phyloP scores from a whole-genome alignment of 495 filamentous ascomycete genomes.

The Melanomma pulvis-pyrius region DNA sequence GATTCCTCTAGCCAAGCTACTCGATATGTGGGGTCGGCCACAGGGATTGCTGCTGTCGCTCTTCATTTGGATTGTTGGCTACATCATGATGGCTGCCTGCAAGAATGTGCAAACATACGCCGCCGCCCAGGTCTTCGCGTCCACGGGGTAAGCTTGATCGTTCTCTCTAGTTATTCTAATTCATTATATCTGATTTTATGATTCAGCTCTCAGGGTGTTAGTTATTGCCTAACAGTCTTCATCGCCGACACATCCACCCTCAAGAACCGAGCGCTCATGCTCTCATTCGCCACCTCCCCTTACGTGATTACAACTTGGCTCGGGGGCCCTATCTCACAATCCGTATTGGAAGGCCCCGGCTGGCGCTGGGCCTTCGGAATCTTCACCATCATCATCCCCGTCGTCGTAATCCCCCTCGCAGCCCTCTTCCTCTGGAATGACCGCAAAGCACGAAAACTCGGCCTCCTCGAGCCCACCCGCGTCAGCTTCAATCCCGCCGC shows the following conservation, averaged over 20 bases:
- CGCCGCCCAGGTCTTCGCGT: constrained; percentile 54
- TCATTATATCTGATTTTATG: constrained; percentile 54
- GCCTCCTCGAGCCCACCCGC: constrained; percentile 48
- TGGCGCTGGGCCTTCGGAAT: constrained; percentile 44
- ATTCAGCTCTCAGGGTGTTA: too few relatives aligned
- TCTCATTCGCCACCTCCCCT: constrained; percentile 22
- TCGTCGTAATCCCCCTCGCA: constrained; percentile 31
- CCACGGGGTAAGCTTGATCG: too few relatives aligned
- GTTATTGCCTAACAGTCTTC: constrained; percentile 26
- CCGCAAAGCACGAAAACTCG: constrained; percentile 42
- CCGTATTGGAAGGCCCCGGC: constrained; percentile 21
- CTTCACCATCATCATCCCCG: constrained; percentile 38
- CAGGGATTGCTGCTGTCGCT: constrained; percentile 54
- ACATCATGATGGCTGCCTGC: constrained; percentile 54
- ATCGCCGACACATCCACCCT: constrained; percentile 36
- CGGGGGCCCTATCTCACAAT: constrained; percentile 14
- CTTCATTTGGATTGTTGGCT: constrained; percentile 44
- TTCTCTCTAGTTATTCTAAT: too few relatives aligned
- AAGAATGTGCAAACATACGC: constrained; percentile 52
- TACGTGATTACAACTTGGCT: constrained; percentile 30
- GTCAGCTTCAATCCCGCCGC: constrained; percentile 50
- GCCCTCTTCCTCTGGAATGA: constrained; percentile 21
- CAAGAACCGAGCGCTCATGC: constrained; percentile 28
- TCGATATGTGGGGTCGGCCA: constrained; percentile 65
- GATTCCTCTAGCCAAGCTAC: constrained; percentile 64